Evolutionary conservation across 169 alveolate species (phyloP).

Genomic region (Eimeria tenella): DNA sequence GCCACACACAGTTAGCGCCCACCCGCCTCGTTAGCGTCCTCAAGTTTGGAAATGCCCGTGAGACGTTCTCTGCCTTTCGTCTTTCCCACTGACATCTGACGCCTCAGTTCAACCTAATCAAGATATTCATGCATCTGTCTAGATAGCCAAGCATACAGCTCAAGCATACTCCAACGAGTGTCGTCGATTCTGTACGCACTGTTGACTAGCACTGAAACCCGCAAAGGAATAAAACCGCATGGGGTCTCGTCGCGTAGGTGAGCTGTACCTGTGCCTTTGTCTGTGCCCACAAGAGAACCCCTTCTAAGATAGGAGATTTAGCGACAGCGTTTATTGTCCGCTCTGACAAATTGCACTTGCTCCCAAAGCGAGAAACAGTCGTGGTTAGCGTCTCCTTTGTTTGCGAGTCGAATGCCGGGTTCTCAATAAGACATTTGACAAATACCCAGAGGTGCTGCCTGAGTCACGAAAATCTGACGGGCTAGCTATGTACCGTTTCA

Average conservation of each 20-base stretch:
- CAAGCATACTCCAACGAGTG: no score
- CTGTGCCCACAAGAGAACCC: conserved; percentile 84
- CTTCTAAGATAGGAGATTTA: conserved; percentile 92
- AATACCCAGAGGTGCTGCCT: conserved; percentile 96
- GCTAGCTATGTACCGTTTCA: no score
- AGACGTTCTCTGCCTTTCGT: conserved; percentile 84
- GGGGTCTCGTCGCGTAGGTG: no score
- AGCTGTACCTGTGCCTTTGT: conserved; percentile 78
- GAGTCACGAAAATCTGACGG: background rate
- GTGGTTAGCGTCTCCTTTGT: conserved; percentile 92
- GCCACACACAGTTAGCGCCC: background rate
- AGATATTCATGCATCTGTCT: background rate
- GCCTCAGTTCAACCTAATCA: conserved; percentile 79
- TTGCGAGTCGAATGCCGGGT: conserved; percentile 99
- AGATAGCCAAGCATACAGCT: no score
- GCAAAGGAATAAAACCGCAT: background rate
- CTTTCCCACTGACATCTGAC: conserved; percentile 78
- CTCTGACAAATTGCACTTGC: conserved; percentile 92
- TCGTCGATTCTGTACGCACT: no score
- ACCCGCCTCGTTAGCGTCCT: conserved; percentile 98
- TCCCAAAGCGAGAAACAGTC: conserved; percentile 93
- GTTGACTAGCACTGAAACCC: no score
- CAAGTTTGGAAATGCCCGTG: conserved; percentile 98
- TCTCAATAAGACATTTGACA: conserved; percentile 97
- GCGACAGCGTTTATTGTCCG: conserved; percentile 91